Evolutionary conservation across 768 basidiomycete genomes (phyloP).

Genomic region (Collybia nuda): DNA sequence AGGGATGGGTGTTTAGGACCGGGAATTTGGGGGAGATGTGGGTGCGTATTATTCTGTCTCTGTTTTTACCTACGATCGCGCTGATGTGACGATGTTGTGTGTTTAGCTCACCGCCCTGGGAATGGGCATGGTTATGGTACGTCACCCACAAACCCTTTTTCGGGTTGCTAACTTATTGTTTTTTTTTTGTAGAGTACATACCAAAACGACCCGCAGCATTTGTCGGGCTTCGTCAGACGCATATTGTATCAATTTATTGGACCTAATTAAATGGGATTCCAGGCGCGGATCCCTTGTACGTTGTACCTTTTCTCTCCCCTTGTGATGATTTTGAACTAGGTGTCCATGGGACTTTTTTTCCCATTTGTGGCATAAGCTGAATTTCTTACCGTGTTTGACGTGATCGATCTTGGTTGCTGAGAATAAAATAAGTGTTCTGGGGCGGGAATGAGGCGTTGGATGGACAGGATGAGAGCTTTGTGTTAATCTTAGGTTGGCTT

Average conservation of each 20-base stretch:
- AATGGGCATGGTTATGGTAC: constrained; percentile 90
- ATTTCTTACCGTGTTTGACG: too few relatives aligned
- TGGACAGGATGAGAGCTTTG: too few relatives aligned
- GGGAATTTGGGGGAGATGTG: constrained; percentile 69
- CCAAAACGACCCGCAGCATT: constrained; percentile 78
- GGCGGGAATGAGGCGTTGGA: too few relatives aligned
- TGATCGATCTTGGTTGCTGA: too few relatives aligned
- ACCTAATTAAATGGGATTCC: constrained; percentile 53
- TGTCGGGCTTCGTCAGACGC: constrained; percentile 77
- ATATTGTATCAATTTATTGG: constrained; percentile 90
- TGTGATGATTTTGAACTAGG: too few relatives aligned
- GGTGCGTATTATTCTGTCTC: constrained; percentile 34
- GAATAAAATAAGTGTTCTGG: too few relatives aligned
- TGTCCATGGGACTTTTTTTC: too few relatives aligned
- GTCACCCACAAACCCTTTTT: constrained; percentile 18
- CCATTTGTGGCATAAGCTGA: too few relatives aligned
- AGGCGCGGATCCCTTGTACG: too few relatives aligned
- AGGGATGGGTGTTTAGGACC: constrained; percentile 71
- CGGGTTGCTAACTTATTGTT: not conserved
- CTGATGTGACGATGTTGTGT: constrained; percentile 9
- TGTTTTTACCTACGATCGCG: constrained; percentile 1
- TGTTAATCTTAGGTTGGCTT: too few relatives aligned
- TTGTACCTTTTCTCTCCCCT: too few relatives aligned
- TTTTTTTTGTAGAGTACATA: constrained; percentile 68
- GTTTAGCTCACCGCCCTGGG: constrained; percentile 64